Evolutionary conservation across 176 grass and related monocot genomes (phyloP).

Genomic region (Tillandsia leiboldiana): DNA sequence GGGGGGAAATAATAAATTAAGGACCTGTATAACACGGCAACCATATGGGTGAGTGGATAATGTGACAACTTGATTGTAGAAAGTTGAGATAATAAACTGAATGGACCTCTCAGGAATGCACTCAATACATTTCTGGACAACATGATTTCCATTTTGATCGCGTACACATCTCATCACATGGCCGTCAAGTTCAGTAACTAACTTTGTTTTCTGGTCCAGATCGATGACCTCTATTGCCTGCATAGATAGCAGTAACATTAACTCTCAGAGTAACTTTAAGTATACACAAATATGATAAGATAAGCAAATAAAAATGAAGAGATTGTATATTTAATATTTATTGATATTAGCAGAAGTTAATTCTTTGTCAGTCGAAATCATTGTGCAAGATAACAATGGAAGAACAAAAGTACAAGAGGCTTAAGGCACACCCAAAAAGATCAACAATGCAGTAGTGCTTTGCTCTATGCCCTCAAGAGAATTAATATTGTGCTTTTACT

Average conservation of each 20-base stretch:
- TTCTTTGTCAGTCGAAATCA: not conserved
- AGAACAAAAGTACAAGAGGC: not conserved
- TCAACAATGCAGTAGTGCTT: not conserved
- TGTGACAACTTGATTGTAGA: slow-evolving; percentile 16
- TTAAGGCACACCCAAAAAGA: not conserved
- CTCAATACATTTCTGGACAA: slow-evolving; percentile 49
- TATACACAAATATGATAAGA: not conserved
- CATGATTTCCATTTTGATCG: slow-evolving; percentile 45
- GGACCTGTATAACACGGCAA: slow-evolving; percentile 51
- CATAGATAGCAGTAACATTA: not conserved
- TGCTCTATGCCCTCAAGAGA: not conserved
- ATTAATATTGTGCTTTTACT: not conserved
- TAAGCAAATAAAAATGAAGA: not conserved
- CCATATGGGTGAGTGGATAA: slow-evolving; percentile 35
- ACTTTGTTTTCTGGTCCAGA: slow-evolving; percentile 27
- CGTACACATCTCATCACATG: slow-evolving; percentile 28
- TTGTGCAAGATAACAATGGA: not conserved
- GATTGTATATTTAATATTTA: not conserved
- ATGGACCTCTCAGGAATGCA: slow-evolving; percentile 35
- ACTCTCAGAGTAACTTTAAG: not conserved
- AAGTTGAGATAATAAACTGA: slow-evolving; percentile 23
- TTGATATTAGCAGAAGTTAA: not conserved
- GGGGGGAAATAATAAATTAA: not conserved
- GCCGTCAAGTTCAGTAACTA: slow-evolving; percentile 37
- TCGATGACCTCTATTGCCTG: slow-evolving; percentile 42